phyloP scores from a whole-genome alignment of 352 stramenopile species.

The Globisporangium emineosum region DNA sequence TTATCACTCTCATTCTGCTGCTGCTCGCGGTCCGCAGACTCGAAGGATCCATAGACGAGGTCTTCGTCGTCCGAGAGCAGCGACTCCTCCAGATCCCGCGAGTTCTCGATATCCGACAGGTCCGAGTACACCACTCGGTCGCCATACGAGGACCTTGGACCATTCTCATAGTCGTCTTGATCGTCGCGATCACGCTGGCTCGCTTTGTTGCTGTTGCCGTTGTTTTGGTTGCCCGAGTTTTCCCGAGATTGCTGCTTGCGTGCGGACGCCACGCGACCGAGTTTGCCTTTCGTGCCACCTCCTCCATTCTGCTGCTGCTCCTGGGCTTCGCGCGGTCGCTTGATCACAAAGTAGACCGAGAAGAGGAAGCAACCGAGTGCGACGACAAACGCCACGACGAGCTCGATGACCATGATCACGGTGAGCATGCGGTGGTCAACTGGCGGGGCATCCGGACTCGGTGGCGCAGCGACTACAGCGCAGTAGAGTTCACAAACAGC shows the following conservation, averaged over 20 bases:
- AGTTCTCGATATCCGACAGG: slow-evolving; percentile 13
- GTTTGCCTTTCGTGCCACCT: not conserved
- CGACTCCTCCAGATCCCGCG: slow-evolving; percentile 64
- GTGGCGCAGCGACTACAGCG: slow-evolving; percentile 46
- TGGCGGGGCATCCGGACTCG: slow-evolving; percentile 69
- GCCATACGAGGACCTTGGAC: slow-evolving; percentile 9
- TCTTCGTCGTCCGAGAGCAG: slow-evolving; percentile 71
- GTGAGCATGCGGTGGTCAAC: slow-evolving; percentile 82
- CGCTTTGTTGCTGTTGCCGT: not conserved
- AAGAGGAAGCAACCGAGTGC: slow-evolving; percentile 82
- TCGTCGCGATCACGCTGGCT: not conserved
- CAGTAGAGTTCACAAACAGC: not conserved
- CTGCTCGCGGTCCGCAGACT: slow-evolving; percentile 10
- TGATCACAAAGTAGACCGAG: slow-evolving; percentile 86
- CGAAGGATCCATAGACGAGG: slow-evolving; percentile 66
- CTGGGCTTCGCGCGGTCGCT: slow-evolving; percentile 53
- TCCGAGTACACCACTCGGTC: slow-evolving; percentile 17
- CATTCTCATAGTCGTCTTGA: not conserved
- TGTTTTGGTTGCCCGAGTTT: slow-evolving; percentile 2
- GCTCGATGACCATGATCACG: slow-evolving; percentile 84
- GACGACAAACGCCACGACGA: slow-evolving; percentile 80
- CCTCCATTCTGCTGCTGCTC: not conserved
- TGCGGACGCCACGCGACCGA: slow-evolving; percentile 12
- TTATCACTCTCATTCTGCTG: slow-evolving; percentile 17
- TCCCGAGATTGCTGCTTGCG: slow-evolving; percentile 9